phyloP scores from a whole-genome alignment of 2,329 filamentous ascomycete species.

The Cladophialophora immunda region DNA sequence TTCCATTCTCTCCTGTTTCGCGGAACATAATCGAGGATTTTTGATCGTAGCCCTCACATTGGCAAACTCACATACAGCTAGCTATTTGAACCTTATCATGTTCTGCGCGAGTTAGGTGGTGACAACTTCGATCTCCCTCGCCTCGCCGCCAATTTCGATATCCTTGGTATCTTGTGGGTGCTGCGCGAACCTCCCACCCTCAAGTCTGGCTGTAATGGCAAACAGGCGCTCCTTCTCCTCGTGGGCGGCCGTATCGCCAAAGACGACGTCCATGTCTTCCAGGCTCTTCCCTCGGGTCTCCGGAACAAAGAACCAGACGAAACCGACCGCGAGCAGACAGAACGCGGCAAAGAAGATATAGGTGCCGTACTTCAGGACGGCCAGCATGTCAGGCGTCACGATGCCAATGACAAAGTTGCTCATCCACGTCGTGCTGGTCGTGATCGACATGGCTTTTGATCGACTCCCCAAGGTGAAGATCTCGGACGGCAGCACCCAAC shows the following conservation, averaged over 20 bases:
- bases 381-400: background rate
- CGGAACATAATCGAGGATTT: too few relatives aligned
- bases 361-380: background rate
- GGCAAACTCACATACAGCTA: too few relatives aligned
- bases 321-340: background rate
- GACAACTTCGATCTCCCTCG: too few relatives aligned
- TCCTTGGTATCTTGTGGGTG: too few relatives aligned
- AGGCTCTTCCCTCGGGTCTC: background rate
- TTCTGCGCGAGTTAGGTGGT: too few relatives aligned
- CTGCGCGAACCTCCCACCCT: too few relatives aligned
- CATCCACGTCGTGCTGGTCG: background rate
- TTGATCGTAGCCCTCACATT: too few relatives aligned
- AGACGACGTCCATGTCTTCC: background rate
- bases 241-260: background rate
- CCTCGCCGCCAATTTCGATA: too few relatives aligned
- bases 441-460: background rate
- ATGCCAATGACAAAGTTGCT: background rate
- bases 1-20: too few relatives aligned
- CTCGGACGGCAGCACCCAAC: conserved; percentile 50
- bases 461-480: conserved; percentile 51
- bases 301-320: background rate
- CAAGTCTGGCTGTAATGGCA: too few relatives aligned
- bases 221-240: too few relatives aligned
- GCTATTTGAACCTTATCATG: too few relatives aligned
- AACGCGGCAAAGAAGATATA: background rate